Conservation (phyloP, 805 yeast species). For the Sporopachydermia lactativora region DNA sequence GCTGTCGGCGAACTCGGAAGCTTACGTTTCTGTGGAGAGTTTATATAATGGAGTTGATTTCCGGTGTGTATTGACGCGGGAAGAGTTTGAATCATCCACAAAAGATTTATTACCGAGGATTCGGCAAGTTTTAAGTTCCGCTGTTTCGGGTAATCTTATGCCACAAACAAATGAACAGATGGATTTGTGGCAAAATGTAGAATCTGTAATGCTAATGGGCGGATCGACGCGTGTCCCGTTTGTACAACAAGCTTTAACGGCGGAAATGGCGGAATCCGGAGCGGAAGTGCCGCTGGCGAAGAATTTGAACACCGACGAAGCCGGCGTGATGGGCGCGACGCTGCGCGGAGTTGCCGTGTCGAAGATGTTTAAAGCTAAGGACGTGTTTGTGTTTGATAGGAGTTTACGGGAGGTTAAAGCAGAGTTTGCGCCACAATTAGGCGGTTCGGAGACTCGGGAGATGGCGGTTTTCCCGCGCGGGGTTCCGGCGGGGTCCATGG, state of each 20-base stretch:
- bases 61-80: slow-evolving; percentile 49
- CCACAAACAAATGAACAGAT: too few species aligned
- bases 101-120: slow-evolving; percentile 31
- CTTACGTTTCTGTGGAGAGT: slow-evolving; percentile 63
- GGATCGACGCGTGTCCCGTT: slow-evolving; percentile 88
- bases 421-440: slow-evolving; percentile 13
- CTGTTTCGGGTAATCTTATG: too few species aligned
- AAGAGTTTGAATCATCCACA: slow-evolving; percentile 58
- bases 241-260: slow-evolving; percentile 40
- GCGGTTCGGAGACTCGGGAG: slow-evolving; percentile 16
- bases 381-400: slow-evolving; percentile 44
- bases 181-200: slow-evolving; percentile 23
- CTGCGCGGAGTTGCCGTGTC: slow-evolving; percentile 65
- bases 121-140: background rate
- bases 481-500: slow-evolving; percentile 17
- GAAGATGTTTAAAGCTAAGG: slow-evolving; percentile 50
- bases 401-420: slow-evolving; percentile 35
- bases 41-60: slow-evolving; percentile 64
- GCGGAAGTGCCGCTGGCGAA: slow-evolving; percentile 39
- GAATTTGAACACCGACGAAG: slow-evolving; percentile 91
- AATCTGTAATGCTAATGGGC: slow-evolving; percentile 71
- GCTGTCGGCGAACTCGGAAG: slow-evolving; percentile 78
- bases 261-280: slow-evolving; percentile 32
- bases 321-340: slow-evolving; percentile 85
- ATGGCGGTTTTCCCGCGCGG: slow-evolving; percentile 33